Evolutionary conservation across 257 asterid species (phyloP), one percentile per base, ranked within the genome.

Genomic region (Verbascum thapsus): DNA sequence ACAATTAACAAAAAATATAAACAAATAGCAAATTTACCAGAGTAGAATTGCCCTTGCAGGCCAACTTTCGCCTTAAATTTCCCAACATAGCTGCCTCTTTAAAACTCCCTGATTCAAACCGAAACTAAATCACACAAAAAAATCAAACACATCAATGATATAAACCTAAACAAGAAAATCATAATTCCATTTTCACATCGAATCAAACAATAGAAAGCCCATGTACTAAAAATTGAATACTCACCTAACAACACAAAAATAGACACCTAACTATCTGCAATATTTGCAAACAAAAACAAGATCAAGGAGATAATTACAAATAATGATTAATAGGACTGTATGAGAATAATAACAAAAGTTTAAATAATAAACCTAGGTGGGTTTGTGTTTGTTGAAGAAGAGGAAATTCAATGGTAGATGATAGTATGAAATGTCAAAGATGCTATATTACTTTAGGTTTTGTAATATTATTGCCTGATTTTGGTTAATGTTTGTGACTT

Each of bases 31-130:
- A 34, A 38, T 13, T 20, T 74, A 79, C 84, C 82, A 49, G 43
- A 54, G 76, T 75, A 42, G 79, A 65, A 68, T 55, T 64, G 78
- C 74, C 82, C 64, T 73, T 66, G 72, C 70, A 39, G 58, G 76
- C 73, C 44, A 77, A 45, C 63, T 50, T 78, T 48, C 70, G 76
- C 77, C 80, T 64, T 55, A 86, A 30, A 72, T 75, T 17, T 61
- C 85, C 91, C 65, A 81, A 72, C 95, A 86, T 86, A 9, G 44
- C 73, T 53, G 58, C 63, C 23, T 63, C 81, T 18, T 61, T 37
- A 55, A 63, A 64, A 61, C 34, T 39, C 61, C 67, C 77, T 67
- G 64, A 67, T 53, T n/a, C n/a, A 10, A 58, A 70, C 60, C 32
- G 5, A 26, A 26, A 66, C 11, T 56, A 56, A 45, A 58, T 23